Conservation (phyloP, 2,329 filamentous ascomycete species). For the Fusarium torreyae region DNA sequence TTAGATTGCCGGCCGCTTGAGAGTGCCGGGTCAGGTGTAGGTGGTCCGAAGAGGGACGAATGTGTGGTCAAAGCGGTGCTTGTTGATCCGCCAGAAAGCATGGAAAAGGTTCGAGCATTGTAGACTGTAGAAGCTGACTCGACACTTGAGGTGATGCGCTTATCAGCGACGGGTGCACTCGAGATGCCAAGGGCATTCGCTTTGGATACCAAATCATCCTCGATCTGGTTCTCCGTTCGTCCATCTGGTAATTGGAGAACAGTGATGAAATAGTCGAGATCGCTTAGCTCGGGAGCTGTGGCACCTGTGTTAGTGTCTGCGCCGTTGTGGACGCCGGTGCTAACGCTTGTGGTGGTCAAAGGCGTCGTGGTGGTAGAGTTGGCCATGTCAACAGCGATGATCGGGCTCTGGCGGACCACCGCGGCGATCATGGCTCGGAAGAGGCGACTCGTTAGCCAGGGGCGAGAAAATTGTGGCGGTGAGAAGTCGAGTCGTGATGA, state of each 20-base stretch:
- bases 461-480: constrained; percentile 26
- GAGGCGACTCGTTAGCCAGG: constrained; percentile 31
- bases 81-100: constrained; percentile 59
- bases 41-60: constrained; percentile 58
- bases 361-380: constrained; percentile 38
- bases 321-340: constrained; percentile 29
- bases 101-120: constrained; percentile 63
- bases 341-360: constrained; percentile 33
- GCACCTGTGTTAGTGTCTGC: constrained; percentile 32
- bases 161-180: constrained; percentile 50
- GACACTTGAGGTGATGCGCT: constrained; percentile 57
- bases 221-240: constrained; percentile 58
- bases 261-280: constrained; percentile 57
- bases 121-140: constrained; percentile 61
- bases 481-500: constrained; percentile 27
- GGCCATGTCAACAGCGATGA: constrained; percentile 41
- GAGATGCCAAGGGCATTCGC: constrained; percentile 57
- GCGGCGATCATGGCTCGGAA: constrained; percentile 36
- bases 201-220: constrained; percentile 55
- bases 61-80: constrained; percentile 60
- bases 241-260: constrained; percentile 57
- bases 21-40: constrained; percentile 47
- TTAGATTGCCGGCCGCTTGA: constrained; percentile 52
- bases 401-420: constrained; percentile 38
- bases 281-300: constrained; percentile 58